Evolutionary conservation across 73 alveolate species (phyloP), one percentile per base, ranked within the genome.

Genomic region (Chromera velia): DNA sequence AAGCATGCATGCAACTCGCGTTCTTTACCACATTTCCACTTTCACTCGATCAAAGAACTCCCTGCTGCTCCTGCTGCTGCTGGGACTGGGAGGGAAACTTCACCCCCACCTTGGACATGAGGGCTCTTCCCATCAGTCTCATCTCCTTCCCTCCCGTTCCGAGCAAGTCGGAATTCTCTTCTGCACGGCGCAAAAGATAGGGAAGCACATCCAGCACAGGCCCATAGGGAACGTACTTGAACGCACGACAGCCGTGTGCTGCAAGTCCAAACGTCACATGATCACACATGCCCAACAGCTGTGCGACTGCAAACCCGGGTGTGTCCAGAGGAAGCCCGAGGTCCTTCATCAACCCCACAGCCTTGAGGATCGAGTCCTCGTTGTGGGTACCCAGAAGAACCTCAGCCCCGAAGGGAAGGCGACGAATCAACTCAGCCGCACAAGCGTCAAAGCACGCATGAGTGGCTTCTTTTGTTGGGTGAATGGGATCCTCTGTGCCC

Each of bases 191-290:
- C 32, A 82, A 73, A 32, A 90, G 73, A 46, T 90, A 90, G 0
- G 96, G 96, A 74, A 90, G 80, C 24, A 90, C 82, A 45, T 83
- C 74, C 32, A 83, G 83, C 24, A 88, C 76, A 19, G 96, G 96
- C 46, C 96, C 96, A 71, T 70, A 90, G 13, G 96, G 96, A 0
- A 87, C 67, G 68, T 90, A 90, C 79, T 87, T 90, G 32, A 30
- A 55, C 13, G 76, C 93, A 4, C 48, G 70, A 34, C 87, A 27
- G 84, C 89, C 68, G 81, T 76, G 27, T 45, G 46, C 29, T 89
- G 76, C 45, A 87, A 62, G 70, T 24, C 31, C 22, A 65, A 77
- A 73, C 19, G 89, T 84, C 22, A 80, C 73, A 28, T 88, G 70
- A 76, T 88, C 91, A 24, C 87, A 75, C 88, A 90, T 87, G 30